Evolutionary conservation across 2,329 filamentous ascomycete species (phyloP).

Genomic region (Achaetomium macrosporum): DNA sequence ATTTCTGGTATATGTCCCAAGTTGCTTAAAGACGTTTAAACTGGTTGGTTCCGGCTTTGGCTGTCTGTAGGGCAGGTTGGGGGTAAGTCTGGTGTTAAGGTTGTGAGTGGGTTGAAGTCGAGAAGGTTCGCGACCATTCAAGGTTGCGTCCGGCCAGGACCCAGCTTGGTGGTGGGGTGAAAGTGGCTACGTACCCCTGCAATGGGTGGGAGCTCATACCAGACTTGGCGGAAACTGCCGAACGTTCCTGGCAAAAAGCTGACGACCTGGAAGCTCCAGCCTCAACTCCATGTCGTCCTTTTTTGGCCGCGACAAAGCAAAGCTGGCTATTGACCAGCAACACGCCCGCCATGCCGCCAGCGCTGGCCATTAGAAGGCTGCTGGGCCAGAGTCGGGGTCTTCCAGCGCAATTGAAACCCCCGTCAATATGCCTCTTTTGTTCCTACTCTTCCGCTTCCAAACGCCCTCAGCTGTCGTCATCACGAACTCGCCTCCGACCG

Average conservation of each 20-base stretch:
- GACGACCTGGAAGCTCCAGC: not conserved
- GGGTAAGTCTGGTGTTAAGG: no score
- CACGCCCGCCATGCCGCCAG: slow-evolving; percentile 28
- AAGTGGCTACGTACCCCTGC: slow-evolving; percentile 7
- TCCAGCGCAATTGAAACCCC: slow-evolving; percentile 1
- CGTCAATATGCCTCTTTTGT: slow-evolving; percentile 30
- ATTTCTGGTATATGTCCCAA: slow-evolving; percentile 30
- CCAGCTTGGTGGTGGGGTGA: not conserved
- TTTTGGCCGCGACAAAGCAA: not conserved
- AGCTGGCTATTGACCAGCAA: slow-evolving; percentile 1
- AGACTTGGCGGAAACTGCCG: slow-evolving; percentile 13
- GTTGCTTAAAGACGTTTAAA: not conserved
- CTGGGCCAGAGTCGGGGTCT: slow-evolving; percentile 19
- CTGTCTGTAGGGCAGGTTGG: no score
- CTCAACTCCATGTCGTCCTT: not conserved
- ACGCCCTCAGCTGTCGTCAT: slow-evolving; percentile 5
- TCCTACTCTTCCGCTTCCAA: slow-evolving; percentile 22
- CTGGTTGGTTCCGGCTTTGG: no score
- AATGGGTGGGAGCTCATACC: not conserved
- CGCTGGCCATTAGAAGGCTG: slow-evolving; percentile 26
- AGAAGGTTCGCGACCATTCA: not conserved
- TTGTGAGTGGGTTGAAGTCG: not conserved
- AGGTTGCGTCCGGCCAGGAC: no score
- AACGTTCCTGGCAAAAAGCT: slow-evolving; percentile 13
- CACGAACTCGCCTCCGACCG: slow-evolving; percentile 6